These are phyloP conservation scores for Malus orientalis DNA, from an alignment of 306 rosid genomes.

Conservation along the genomic window DNA sequence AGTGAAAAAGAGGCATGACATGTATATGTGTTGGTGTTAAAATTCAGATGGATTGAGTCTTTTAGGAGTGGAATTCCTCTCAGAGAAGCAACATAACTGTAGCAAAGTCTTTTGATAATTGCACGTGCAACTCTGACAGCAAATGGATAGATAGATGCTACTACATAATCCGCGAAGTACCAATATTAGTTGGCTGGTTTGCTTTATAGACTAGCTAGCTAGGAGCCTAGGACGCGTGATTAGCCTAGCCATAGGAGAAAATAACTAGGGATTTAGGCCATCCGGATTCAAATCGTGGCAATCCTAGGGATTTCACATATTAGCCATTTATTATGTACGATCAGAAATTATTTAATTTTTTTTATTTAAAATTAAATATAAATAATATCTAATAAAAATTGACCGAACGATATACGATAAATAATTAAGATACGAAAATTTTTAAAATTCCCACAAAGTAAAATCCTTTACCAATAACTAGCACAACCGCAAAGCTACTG, in stretches of 20 bases:
- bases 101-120: background rate
- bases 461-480: no score
- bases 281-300: fast-evolving
- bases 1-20: no score
- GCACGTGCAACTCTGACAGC: background rate
- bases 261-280: no score
- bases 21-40: no score
- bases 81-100: no score
- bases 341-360: no score
- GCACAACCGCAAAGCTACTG: background rate
- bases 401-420: fast-evolving
- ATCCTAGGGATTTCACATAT: fast-evolving
- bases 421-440: fast-evolving
- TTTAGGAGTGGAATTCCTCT: no score
- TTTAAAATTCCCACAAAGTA: no score
- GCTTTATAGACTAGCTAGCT: background rate
- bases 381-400: no score
- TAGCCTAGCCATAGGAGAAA: background rate
- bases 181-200: background rate
- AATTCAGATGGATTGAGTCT: no score
- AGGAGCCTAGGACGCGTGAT: background rate
- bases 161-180: background rate
- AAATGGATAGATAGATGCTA: background rate
- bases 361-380: no score
- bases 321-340: fast-evolving